A percentile compares a stretch with the other conserved stretches of the same genome.
These are phyloP conservation scores for Zymoseptoria ardabiliae DNA, from an alignment of 2,329 filamentous ascomycete species.

Conservation along the genomic window DNA sequence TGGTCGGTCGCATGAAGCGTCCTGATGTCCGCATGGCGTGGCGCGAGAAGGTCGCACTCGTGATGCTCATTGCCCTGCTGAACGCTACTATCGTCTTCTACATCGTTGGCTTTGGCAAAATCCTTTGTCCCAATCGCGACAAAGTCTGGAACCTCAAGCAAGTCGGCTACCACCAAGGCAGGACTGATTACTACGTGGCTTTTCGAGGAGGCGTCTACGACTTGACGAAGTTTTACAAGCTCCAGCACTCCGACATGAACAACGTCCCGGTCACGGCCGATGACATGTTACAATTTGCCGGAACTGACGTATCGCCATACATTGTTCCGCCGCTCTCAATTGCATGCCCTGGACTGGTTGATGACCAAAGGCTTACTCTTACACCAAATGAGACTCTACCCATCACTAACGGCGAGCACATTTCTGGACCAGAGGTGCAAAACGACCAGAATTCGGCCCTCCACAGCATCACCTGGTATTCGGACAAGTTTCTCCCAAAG, in stretches of 20 bases:
- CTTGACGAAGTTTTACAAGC: conserved; percentile 77
- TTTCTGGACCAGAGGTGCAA: conserved; percentile 56
- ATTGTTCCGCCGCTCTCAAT: conserved; percentile 70
- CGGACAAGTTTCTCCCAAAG: conserved; percentile 60
- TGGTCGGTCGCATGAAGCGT: conserved; percentile 87
- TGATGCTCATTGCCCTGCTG: conserved; percentile 70
- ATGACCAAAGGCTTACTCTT: conserved; percentile 49
- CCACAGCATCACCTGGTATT: conserved; percentile 67
- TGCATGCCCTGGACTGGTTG: conserved; percentile 68
- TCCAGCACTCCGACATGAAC: conserved; percentile 68
- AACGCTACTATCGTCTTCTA: conserved; percentile 84
- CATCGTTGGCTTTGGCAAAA: conserved; percentile 75
- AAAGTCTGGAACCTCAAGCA: conserved; percentile 76
- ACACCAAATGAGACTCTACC: conserved; percentile 56
- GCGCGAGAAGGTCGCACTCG: conserved; percentile 86
- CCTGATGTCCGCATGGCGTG: conserved; percentile 95
- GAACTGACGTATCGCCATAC: conserved; percentile 73
- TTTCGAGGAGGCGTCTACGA: conserved; percentile 88
- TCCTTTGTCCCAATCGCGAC: conserved; percentile 85
- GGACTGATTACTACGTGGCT: conserved; percentile 76
- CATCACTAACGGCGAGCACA: conserved; percentile 50
- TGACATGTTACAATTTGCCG: conserved; percentile 71
- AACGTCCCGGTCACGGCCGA: conserved; percentile 49
- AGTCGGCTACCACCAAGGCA: conserved; percentile 62
- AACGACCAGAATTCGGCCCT: conserved; percentile 51